phyloP scores from a whole-genome alignment of 805 yeast species.

The Teunomyces lycoperdinae region DNA sequence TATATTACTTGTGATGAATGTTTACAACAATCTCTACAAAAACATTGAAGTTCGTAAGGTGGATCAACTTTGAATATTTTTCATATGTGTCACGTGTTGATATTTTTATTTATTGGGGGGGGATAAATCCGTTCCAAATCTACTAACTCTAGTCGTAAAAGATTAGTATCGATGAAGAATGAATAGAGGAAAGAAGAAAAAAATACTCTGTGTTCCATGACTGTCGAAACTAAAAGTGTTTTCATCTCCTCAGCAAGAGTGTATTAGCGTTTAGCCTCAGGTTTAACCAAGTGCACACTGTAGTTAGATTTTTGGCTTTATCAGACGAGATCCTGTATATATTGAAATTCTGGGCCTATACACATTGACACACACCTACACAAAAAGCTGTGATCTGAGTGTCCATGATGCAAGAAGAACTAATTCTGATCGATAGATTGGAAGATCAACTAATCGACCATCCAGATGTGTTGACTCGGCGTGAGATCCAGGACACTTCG shows the following conservation, averaged over 20 bases:
- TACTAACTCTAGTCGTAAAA: too few species aligned
- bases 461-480: constrained; percentile 33
- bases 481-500: constrained; percentile 26
- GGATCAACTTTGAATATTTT: neutral
- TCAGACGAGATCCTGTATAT: neutral
- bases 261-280: too few species aligned
- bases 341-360: neutral
- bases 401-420: constrained; percentile 17
- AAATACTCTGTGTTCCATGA: too few species aligned
- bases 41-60: neutral
- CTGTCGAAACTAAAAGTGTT: too few species aligned
- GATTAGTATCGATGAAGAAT: too few species aligned
- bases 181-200: too few species aligned
- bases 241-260: too few species aligned
- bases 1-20: neutral
- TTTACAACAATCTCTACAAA: neutral
- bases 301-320: neutral
- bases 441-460: constrained; percentile 48
- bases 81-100: neutral
- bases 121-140: too few species aligned
- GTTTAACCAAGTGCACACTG: too few species aligned
- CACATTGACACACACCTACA: neutral
- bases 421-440: constrained; percentile 40
- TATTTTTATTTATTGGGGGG: too few species aligned
- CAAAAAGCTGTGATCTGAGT: neutral